Evolutionary conservation across 2,329 filamentous ascomycete species (phyloP).

Genomic region (Ophiostoma triangulosporum): DNA sequence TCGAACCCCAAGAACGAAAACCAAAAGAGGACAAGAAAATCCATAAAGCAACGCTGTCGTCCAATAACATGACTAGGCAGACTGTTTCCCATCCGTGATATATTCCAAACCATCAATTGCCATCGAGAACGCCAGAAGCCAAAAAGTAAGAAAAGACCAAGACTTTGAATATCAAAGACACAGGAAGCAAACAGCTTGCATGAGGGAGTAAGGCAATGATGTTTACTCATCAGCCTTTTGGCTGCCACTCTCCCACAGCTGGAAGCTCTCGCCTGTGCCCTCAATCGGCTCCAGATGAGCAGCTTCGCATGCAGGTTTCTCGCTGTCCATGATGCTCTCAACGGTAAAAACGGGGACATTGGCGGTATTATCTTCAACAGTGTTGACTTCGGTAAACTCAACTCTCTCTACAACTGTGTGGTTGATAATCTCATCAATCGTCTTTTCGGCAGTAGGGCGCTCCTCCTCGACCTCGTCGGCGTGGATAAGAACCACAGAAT

Average conservation of each 20-base stretch:
- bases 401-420: neutral
- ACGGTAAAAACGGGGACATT: conserved; percentile 15
- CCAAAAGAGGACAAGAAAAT: neutral
- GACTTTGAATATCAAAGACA: neutral
- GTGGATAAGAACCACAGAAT: conserved; percentile 47
- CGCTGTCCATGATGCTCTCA: conserved; percentile 25
- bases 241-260: conserved; percentile 59
- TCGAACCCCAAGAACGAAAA: neutral
- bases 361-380: neutral
- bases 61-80: neutral
- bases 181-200: neutral
- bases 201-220: neutral
- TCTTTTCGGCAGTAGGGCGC: neutral
- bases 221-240: conserved; percentile 38
- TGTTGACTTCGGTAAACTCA: conserved; percentile 10
- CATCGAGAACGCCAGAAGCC: neutral
- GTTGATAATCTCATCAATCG: neutral
- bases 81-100: neutral
- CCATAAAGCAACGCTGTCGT: neutral
- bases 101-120: neutral
- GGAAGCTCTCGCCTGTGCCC: conserved; percentile 46
- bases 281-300: conserved; percentile 41
- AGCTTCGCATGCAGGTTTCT: conserved; percentile 28
- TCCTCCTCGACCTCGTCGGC: conserved; percentile 19
- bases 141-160: neutral